Percentiles rank a stretch among this genome's conserved stretches.
Conservation (phyloP, 495 filamentous ascomycete species). For the Penicillium turbatum region DNA sequence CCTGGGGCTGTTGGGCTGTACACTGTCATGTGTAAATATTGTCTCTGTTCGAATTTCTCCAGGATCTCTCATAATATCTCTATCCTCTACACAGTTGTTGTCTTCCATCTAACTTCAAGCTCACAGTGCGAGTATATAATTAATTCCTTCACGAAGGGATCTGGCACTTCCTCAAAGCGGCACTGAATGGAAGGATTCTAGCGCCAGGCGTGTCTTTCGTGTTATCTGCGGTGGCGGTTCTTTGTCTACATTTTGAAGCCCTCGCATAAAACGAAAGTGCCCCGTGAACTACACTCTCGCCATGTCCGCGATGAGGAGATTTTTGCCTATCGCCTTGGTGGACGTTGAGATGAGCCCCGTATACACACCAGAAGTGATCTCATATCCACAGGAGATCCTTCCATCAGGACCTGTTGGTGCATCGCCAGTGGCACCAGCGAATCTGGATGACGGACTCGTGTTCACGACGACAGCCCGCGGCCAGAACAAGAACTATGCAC, state of each 20-base stretch:
- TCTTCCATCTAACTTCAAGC: not conserved
- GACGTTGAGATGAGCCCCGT: not conserved
- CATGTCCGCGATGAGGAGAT: not conserved
- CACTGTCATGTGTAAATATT: not conserved
- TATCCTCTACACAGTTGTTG: not conserved
- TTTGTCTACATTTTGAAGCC: constrained; percentile 1
- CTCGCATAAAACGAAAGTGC: constrained; percentile 1
- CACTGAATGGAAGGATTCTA: not conserved
- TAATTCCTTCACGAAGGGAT: not conserved
- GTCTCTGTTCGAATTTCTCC: not conserved
- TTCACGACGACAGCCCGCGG: not conserved
- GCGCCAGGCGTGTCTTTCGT: not conserved
- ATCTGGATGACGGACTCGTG: not conserved
- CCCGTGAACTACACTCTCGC: not conserved
- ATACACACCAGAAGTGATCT: no score
- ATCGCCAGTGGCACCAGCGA: not conserved
- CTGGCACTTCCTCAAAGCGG: not conserved
- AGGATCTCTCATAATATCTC: not conserved
- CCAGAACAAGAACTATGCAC: not conserved
- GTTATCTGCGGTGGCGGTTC: not conserved
- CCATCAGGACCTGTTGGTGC: not conserved
- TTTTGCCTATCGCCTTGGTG: not conserved
- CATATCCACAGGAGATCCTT: no score
- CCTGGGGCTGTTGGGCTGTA: not conserved
- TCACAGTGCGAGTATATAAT: not conserved